Evolutionary conservation across 2,329 filamentous ascomycete genomes (phyloP), one percentile per base, ranked within the genome.

Genomic region (Fusarium sp.): DNA sequence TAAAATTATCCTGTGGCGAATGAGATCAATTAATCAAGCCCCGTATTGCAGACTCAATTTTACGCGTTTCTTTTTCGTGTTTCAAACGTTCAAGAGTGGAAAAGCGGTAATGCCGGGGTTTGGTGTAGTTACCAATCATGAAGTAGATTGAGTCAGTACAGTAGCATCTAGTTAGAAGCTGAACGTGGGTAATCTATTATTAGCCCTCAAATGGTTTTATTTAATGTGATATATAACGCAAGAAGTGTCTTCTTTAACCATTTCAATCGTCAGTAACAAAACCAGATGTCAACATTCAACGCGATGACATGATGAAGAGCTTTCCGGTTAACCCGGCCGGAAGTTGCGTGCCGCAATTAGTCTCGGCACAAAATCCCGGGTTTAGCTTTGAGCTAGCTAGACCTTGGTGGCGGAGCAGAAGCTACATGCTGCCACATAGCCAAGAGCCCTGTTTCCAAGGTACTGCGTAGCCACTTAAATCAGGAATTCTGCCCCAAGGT

Each of bases 261-360:
- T n/a, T 30, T 28, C 11, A 39, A 20, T 24, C 2, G 17, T 30
- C 32, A 52, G 6, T 22, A 6, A 36, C 13, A 52, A 18, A 36
- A 36, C 17, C 6, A 1, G 12, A 42, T 24, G 26, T 44, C 36
- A 15, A 55, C 10, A 22, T 22, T 32, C 8, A 24, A 44, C 17
- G 8, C 18, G 9, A 26, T 57, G 55, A n/a, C 30, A 58, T 50
- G 41, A 30, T 15, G 8, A 20, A 3, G 11, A 58, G 32, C 8
- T n/a, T 12, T 9, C n/a, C 65, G 66, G 66, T 41, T 69, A 69
- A 56, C 9, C 39, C 66, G 66, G 66, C 66, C 66, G 66, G 66
- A 64, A 69, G 47, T 65, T 63, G 14, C 11, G 65, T 69, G 66
- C 66, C 66, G 66, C 14, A 24, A 24, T 18, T 14, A 32, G 50